phyloP scores from a whole-genome alignment of 1,284 basidiomycete genomes.

The Boletus hoseneyae region DNA sequence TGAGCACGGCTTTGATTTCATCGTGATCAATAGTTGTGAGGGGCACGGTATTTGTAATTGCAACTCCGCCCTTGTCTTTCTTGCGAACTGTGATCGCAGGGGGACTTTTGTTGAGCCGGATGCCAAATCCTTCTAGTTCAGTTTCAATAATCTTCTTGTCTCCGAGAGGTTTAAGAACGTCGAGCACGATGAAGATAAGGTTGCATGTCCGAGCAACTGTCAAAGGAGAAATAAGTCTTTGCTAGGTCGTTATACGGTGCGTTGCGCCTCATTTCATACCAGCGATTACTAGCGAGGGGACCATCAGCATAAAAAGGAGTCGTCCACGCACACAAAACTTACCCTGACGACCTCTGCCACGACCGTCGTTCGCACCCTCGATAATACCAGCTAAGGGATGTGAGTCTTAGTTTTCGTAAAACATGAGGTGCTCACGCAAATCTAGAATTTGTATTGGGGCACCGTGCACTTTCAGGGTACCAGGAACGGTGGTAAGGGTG shows the following conservation, averaged over 20 bases:
- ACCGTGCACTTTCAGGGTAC: constrained; percentile 93
- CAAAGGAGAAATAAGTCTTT: constrained; percentile 14
- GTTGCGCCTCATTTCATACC: constrained; percentile 46
- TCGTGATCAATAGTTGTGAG: constrained; percentile 96
- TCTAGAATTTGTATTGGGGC: constrained; percentile 88
- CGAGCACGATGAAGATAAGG: constrained; percentile 97
- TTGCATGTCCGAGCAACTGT: constrained; percentile 96
- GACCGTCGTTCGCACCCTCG: constrained; percentile 97
- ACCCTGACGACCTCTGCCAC: constrained; percentile 97
- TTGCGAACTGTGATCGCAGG: constrained; percentile 86
- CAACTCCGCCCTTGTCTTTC: constrained; percentile 94
- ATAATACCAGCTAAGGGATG: constrained; percentile 83
- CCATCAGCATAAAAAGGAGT: constrained; percentile 3
- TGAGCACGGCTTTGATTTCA: constrained; percentile 94
- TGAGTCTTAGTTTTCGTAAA: neutral
- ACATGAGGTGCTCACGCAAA: constrained; percentile 61
- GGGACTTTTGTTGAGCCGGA: constrained; percentile 93
- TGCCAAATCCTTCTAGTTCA: constrained; percentile 96
- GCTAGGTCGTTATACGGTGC: constrained; percentile 8
- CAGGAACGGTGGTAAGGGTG: constrained; percentile 89
- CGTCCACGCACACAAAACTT: constrained; percentile 20
- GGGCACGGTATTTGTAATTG: constrained; percentile 94
- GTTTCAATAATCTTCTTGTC: constrained; percentile 91
- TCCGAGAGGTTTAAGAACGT: constrained; percentile 94
- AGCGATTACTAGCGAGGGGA: constrained; percentile 61